A percentile compares a stretch with the other conserved stretches of the same genome.
These are phyloP conservation scores for Oryza brachyantha DNA, from an alignment of 176 grass and related monocot genomes.

Conservation along the genomic window DNA sequence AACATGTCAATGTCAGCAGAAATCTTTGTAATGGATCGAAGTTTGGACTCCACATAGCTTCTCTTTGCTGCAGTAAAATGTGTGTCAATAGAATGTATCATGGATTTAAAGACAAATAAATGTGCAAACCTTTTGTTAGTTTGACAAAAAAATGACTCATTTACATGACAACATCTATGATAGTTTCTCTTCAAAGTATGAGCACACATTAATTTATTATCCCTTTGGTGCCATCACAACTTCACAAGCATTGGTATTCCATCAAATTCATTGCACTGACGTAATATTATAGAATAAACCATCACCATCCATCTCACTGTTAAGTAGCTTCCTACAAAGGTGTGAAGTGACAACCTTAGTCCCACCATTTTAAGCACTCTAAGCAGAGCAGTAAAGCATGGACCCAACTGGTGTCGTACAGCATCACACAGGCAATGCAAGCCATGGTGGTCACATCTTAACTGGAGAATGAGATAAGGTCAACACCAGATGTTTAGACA, in stretches of 20 bases:
- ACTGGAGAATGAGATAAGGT: background rate
- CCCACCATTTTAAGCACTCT: no score
- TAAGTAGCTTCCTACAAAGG: no score
- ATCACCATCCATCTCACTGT: no score
- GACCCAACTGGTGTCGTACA: no score
- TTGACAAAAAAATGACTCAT: background rate
- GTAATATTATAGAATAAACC: background rate
- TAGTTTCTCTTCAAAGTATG: constrained; percentile 1
- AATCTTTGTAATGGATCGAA: constrained; percentile 51
- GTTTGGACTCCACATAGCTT: constrained; percentile 61
- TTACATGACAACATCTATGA: background rate
- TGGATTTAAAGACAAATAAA: constrained; percentile 21
- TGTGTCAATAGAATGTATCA: constrained; percentile 6
- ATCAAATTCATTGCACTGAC: background rate
- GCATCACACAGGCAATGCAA: no score
- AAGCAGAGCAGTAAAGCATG: no score
- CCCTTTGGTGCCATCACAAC: background rate
- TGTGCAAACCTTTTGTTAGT: background rate
- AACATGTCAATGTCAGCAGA: constrained; percentile 56
- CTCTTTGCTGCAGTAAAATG: constrained; percentile 59
- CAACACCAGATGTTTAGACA: no score
- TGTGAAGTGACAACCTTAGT: no score
- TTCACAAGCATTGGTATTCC: background rate
- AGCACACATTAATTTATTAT: background rate
- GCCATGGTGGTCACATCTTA: no score